These are phyloP conservation scores for Oropetium thomaeum DNA, from an alignment of 176 grass and related monocot genomes.

Conservation along the genomic window DNA sequence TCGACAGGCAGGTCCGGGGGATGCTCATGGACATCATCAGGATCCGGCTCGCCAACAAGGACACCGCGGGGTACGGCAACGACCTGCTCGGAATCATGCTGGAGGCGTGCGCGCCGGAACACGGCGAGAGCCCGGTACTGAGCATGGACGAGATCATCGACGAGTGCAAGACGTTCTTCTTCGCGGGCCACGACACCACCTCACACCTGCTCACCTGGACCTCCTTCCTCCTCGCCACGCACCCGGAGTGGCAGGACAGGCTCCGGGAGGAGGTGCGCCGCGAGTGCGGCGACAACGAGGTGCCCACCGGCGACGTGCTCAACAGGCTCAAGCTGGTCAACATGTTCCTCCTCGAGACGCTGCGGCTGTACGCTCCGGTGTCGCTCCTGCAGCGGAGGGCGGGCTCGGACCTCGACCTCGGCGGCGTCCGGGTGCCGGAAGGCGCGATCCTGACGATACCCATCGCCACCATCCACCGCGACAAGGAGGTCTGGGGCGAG, in stretches of 20 bases:
- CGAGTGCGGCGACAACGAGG: constrained; percentile 22
- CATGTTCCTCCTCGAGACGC: constrained; percentile 50
- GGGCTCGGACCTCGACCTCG: not conserved
- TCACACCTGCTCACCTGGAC: constrained; percentile 34
- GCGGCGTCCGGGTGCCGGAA: constrained; percentile 15
- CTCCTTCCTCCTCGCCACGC: constrained; percentile 30
- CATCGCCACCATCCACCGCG: constrained; percentile 28
- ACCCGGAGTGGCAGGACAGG: constrained; percentile 38
- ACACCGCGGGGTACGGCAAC: constrained; percentile 12
- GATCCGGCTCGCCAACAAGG: not conserved
- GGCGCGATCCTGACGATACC: constrained; percentile 12
- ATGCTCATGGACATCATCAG: constrained; percentile 42
- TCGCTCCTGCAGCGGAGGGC: not conserved
- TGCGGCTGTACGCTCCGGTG: constrained; percentile 33
- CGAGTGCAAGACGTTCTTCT: constrained; percentile 64
- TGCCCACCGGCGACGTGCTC: constrained; percentile 25
- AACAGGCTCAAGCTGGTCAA: constrained; percentile 33
- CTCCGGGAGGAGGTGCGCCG: constrained; percentile 39
- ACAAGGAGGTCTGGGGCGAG: constrained; percentile 56
- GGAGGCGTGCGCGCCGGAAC: constrained; percentile 10
- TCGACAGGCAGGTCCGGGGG: constrained; percentile 26
- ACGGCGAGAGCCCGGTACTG: not conserved
- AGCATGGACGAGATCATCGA: constrained; percentile 58
- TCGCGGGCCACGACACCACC: constrained; percentile 43
- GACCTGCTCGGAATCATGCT: constrained; percentile 58